Evolutionary conservation across 1,139 yeast genomes (phyloP).

Genomic region (Magnusiomyces suaveolens): DNA sequence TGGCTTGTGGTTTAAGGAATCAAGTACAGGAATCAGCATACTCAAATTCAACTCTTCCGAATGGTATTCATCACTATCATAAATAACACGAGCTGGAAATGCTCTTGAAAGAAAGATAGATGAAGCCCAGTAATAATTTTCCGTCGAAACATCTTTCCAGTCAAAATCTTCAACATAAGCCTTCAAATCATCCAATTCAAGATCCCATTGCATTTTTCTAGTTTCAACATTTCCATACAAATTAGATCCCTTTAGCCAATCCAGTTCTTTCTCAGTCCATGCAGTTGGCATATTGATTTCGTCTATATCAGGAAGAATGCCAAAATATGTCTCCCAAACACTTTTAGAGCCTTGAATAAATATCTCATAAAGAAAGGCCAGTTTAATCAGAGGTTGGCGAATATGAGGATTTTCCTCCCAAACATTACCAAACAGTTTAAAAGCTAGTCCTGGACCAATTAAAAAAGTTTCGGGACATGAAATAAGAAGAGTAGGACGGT

Average conservation of each 20-base stretch:
- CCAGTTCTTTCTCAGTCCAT: slow-evolving; percentile 34
- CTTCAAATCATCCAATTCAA: slow-evolving; percentile 23
- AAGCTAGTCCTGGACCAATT: slow-evolving; percentile 24
- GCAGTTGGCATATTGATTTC: slow-evolving; percentile 9
- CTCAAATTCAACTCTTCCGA: slow-evolving; percentile 42
- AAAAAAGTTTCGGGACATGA: slow-evolving; percentile 22
- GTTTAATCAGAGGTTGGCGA: slow-evolving; percentile 20
- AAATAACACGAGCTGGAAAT: slow-evolving; percentile 52
- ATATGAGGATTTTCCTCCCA: slow-evolving; percentile 6
- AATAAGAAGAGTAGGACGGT: slow-evolving; percentile 16
- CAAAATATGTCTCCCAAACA: slow-evolving; percentile 5
- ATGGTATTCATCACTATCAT: slow-evolving; percentile 15
- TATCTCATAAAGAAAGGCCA: slow-evolving; percentile 21
- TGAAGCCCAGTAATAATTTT: slow-evolving; percentile 62
- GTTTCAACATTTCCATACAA: slow-evolving; percentile 31
- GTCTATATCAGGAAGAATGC: slow-evolving; percentile 10
- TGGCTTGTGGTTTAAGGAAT: slow-evolving; percentile 63
- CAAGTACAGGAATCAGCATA: slow-evolving; percentile 69
- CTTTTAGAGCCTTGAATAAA: not conserved
- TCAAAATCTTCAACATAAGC: slow-evolving; percentile 10
- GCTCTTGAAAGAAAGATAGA: slow-evolving; percentile 66
- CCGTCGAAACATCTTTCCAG: slow-evolving; percentile 16
- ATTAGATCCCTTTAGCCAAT: slow-evolving; percentile 54
- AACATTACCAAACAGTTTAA: slow-evolving; percentile 11
- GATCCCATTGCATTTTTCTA: slow-evolving; percentile 25